A percentile compares a stretch with the other conserved stretches of the same genome.
Conservation (phyloP, 331 rosid genomes). For the Acacia pycnantha region DNA sequence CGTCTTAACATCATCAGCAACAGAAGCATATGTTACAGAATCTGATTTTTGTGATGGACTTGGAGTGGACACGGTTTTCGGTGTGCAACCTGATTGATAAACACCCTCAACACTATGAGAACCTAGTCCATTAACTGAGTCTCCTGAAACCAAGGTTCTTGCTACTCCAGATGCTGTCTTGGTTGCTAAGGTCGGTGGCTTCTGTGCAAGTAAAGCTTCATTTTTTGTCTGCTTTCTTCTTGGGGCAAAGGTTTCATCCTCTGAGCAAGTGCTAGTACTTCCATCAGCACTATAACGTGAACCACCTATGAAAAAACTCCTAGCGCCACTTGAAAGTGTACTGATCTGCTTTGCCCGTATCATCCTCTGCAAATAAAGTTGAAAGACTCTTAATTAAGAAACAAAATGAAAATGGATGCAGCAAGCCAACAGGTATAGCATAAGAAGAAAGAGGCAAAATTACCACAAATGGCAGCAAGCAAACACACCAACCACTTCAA, state of each 20-base stretch:
- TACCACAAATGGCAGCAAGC: not conserved
- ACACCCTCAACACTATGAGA: conserved; percentile 44
- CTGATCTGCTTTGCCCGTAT: conserved; percentile 78
- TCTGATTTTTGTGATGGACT: conserved; percentile 45
- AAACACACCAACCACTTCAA: conserved; percentile 5
- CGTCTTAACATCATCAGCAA: conserved; percentile 38
- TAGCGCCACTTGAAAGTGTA: conserved; percentile 73
- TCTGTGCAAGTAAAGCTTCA: conserved; percentile 46
- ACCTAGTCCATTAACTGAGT: conserved; percentile 36
- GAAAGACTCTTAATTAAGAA: conserved; percentile 16
- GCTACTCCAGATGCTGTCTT: conserved; percentile 45
- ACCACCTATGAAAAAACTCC: conserved; percentile 73
- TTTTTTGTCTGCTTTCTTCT: conserved; percentile 45
- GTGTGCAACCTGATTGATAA: conserved; percentile 35
- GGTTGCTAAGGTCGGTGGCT: conserved; percentile 47
- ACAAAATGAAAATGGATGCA: conserved; percentile 2
- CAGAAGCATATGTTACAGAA: conserved; percentile 50
- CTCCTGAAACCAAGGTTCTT: conserved; percentile 38
- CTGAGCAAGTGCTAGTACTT: conserved; percentile 71
- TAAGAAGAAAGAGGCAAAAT: not conserved
- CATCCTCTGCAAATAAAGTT: conserved; percentile 52
- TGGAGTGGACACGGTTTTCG: conserved; percentile 38
- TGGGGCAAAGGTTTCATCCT: conserved; percentile 78
- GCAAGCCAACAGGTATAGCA: not conserved
- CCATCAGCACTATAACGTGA: conserved; percentile 75